These are phyloP conservation scores for Lepiota brunneoincarnata DNA, from an alignment of 768 basidiomycete genomes.

Conservation along the genomic window DNA sequence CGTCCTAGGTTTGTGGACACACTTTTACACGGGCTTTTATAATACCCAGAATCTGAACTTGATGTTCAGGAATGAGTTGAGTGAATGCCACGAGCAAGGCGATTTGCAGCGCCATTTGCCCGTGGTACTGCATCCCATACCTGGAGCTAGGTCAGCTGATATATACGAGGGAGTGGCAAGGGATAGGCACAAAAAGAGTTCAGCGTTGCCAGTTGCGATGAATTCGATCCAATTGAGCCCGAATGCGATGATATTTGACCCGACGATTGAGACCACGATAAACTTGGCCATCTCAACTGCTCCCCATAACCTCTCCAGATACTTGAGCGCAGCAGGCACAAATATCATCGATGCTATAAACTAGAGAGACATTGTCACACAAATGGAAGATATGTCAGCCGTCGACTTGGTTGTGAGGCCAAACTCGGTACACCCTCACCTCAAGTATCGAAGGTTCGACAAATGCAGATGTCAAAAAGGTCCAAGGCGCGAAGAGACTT, in stretches of 20 bases:
- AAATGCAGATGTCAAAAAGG: conserved; percentile 82
- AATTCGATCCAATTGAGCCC: conserved; percentile 89
- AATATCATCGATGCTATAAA: conserved; percentile 72
- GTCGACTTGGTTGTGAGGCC: not conserved
- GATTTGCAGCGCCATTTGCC: conserved; percentile 88
- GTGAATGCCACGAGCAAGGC: conserved; percentile 94
- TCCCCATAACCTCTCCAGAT: conserved; percentile 96
- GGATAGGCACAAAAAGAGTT: conserved; percentile 71
- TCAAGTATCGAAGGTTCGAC: conserved; percentile 84
- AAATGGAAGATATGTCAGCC: conserved; percentile 1
- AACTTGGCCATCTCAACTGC: conserved; percentile 83
- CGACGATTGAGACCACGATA: conserved; percentile 71
- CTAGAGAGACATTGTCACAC: conserved; percentile 36
- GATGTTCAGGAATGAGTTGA: conserved; percentile 96
- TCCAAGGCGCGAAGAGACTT: conserved; percentile 89
- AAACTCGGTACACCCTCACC: conserved; percentile 45
- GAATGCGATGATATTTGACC: conserved; percentile 87
- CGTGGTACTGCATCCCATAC: conserved; percentile 87
- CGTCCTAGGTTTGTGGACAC: conserved; percentile 11
- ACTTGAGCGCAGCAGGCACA: conserved; percentile 81
- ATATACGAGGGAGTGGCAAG: conserved; percentile 8
- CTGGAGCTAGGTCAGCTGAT: conserved; percentile 37
- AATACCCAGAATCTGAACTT: conserved; percentile 88
- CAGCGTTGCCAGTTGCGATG: conserved; percentile 62
- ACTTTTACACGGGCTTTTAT: conserved; percentile 91